Evolutionary conservation across 2,329 filamentous ascomycete genomes (phyloP).

Genomic region (Orbilia blumenaviensis): DNA sequence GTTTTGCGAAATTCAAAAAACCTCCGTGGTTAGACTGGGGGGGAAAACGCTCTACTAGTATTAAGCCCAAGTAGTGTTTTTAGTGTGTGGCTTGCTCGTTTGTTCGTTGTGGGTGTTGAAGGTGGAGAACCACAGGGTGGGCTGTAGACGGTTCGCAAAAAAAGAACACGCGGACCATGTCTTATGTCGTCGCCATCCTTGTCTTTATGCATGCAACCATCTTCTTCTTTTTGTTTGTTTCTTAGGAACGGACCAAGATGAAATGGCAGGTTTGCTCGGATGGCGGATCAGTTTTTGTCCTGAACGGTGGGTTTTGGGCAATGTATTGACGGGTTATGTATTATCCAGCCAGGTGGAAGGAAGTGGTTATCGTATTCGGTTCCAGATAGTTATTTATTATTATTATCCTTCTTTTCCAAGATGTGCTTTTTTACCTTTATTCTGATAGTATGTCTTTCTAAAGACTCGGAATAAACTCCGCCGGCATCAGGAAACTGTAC

Average conservation of each 20-base stretch:
- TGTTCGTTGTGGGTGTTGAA: slow-evolving; percentile 22
- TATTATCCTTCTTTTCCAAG: background rate
- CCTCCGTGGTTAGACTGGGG: slow-evolving; percentile 27
- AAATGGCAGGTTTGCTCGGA: slow-evolving; percentile 6
- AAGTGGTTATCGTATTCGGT: slow-evolving; percentile 36
- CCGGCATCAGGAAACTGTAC: no score
- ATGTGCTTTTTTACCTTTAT: background rate
- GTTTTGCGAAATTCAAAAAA: no score
- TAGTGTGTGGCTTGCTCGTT: slow-evolving; percentile 3
- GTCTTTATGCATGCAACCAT: slow-evolving; percentile 37
- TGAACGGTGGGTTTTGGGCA: background rate
- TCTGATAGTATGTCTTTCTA: no score
- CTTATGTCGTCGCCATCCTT: slow-evolving; percentile 19
- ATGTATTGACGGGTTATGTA: background rate
- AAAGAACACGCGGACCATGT: slow-evolving; percentile 40
- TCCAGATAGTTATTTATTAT: slow-evolving; percentile 21
- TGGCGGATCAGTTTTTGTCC: slow-evolving; percentile 6
- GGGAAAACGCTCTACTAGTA: slow-evolving; percentile 17
- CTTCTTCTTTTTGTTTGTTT: background rate
- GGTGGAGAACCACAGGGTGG: slow-evolving; percentile 21
- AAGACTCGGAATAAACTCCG: no score
- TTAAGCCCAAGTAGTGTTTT: no score
- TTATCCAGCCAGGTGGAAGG: slow-evolving; percentile 3
- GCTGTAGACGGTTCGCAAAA: slow-evolving; percentile 39
- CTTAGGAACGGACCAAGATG: background rate